These are phyloP conservation scores for Mytilinidion resinicola DNA, from an alignment of 495 filamentous ascomycete species.

Conservation along the genomic window DNA sequence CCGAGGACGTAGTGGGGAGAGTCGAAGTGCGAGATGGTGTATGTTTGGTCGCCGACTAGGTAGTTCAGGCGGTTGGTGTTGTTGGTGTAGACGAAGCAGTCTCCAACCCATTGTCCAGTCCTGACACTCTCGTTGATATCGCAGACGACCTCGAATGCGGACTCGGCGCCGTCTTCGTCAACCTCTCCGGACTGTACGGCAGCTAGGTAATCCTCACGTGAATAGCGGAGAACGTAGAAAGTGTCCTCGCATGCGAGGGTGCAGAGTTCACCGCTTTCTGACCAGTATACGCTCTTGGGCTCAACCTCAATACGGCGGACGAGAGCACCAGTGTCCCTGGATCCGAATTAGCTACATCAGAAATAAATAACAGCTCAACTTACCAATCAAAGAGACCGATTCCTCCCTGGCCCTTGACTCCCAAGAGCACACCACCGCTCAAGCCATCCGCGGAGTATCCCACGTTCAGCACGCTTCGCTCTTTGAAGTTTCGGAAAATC, in stretches of 20 bases:
- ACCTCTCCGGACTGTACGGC: conserved; percentile 73
- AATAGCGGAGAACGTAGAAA: conserved; percentile 90
- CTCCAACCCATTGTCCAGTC: conserved; percentile 96
- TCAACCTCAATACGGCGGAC: conserved; percentile 95
- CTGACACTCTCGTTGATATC: conserved; percentile 91
- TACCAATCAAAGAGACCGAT: conserved; percentile 94
- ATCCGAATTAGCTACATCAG: background rate
- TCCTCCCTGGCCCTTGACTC: conserved; percentile 88
- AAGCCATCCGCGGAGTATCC: conserved; percentile 94
- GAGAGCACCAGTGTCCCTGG: conserved; percentile 63
- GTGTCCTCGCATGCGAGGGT: conserved; percentile 90
- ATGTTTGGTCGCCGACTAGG: conserved; percentile 94
- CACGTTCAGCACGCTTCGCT: conserved; percentile 77
- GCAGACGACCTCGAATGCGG: conserved; percentile 92
- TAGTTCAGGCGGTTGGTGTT: conserved; percentile 96
- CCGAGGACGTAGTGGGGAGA: conserved; percentile 90
- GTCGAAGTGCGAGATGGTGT: conserved; percentile 98
- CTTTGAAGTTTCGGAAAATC: conserved; percentile 96
- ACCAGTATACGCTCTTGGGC: conserved; percentile 86
- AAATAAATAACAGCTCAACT: background rate
- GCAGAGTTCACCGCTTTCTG: conserved; percentile 88
- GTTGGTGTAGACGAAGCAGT: conserved; percentile 98
- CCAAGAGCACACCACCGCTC: conserved; percentile 82
- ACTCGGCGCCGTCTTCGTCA: conserved; percentile 94
- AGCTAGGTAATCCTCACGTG: conserved; percentile 75